Evolutionary conservation across 768 basidiomycete species (phyloP), one percentile per base, ranked within the genome.

Genomic region (Pleurotus citrinopileatus): DNA sequence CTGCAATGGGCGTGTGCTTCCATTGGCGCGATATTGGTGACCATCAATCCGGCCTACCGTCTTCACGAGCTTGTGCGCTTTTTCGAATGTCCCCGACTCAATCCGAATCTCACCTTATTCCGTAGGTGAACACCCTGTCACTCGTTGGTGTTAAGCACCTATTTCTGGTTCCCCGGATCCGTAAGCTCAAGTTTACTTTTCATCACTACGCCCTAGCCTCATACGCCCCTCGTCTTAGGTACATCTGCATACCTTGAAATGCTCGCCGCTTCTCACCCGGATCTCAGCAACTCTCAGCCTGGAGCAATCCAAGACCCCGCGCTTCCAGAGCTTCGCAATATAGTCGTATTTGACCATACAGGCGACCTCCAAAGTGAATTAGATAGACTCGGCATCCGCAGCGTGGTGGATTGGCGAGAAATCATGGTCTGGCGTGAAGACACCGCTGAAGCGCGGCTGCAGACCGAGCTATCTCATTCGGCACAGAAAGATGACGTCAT

Each of bases 1-100:
- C 69, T 92, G 20, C 91, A 94, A 60, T 92, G 89, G 91, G 91
- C 91, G 2, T 89, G 87, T 55, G 88, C 89, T n/a, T 82, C 81
- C 46, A 77, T 91, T 55, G 91, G 91, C n/a, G 90, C 88, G 10
- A 83, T 92, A 52, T 68, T 92, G 29, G 89, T 89, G 19, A 91
- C 91, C 6, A 74, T 93, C 42, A 94, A 94, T 59, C 91, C 91
- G 2, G 88, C 90, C 0, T 92, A 90, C 63, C 81, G 85, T 23
- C 59, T 83, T 4, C 73, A 77, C 28, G 91, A 94, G 63, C 73
- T 93, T 47, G 89, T 89, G 55, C 48, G 79, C 71, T 13, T n/a
- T 50, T 13, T 42, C n/a, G 15, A 22, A 36, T 2, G 13, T 15
- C 28, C 4, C 20, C 15, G 20, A 13, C n/a, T 46, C 13, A 48